These are phyloP conservation scores for Litsea cubeba DNA, from an alignment of 164 flowering plant species.

Conservation along the genomic window DNA sequence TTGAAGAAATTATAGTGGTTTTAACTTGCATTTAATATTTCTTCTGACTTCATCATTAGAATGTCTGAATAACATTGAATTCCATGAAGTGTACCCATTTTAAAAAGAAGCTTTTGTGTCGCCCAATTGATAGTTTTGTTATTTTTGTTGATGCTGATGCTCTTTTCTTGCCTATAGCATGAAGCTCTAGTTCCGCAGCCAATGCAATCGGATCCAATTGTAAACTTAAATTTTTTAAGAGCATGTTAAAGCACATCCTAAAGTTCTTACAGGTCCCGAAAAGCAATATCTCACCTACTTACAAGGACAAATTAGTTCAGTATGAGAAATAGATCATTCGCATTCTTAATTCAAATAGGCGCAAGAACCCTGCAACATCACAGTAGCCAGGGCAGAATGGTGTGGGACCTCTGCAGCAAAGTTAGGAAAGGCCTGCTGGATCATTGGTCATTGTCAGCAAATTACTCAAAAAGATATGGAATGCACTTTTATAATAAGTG, in stretches of 20 bases:
- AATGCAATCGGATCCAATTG: constrained; percentile 48
- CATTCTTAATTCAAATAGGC: constrained; percentile 42
- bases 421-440: not conserved
- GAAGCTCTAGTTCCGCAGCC: constrained; percentile 60
- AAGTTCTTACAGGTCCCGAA: constrained; percentile 48
- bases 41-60: no score
- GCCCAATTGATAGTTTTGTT: not conserved
- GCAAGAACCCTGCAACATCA: constrained; percentile 40
- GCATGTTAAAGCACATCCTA: constrained; percentile 51
- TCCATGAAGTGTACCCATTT: no score
- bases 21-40: no score
- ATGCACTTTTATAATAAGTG: no score
- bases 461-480: no score
- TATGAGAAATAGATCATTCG: constrained; percentile 63
- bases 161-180: constrained; percentile 30
- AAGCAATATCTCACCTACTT: constrained; percentile 24
- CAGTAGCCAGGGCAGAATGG: constrained; percentile 40
- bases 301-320: constrained; percentile 50
- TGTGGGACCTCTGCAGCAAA: constrained; percentile 43
- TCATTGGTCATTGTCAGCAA: no score
- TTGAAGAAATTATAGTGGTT: not conserved
- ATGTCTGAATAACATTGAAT: no score
- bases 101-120: not conserved
- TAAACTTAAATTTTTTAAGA: constrained; percentile 47
- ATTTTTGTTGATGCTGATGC: no score